A percentile compares a stretch with the other conserved stretches of the same genome.
phyloP scores from a whole-genome alignment of 176 grass and related monocot species.

The Paspalum vaginatum region DNA sequence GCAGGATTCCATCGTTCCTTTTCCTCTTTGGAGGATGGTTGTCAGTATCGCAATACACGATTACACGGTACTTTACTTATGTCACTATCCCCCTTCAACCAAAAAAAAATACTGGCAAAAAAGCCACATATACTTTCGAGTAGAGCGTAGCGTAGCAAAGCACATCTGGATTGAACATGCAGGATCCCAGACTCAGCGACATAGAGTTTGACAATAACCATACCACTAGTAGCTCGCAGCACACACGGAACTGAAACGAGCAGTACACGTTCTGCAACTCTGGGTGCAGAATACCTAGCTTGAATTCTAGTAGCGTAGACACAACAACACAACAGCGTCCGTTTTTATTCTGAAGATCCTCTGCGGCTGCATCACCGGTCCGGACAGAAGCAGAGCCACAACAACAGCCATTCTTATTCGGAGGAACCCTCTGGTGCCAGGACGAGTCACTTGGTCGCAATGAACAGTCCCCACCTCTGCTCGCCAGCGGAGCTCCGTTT shows the following conservation, averaged over 20 bases:
- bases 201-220: not conserved
- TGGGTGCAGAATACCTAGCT: constrained; percentile 4
- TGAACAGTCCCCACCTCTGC: constrained; percentile 92
- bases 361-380: constrained; percentile 38
- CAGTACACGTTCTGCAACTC: not conserved
- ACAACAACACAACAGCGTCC: constrained; percentile 18
- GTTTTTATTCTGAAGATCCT: constrained; percentile 31
- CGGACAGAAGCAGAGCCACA: not conserved
- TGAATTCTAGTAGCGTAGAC: not conserved
- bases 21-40: not conserved
- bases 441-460: constrained; percentile 68
- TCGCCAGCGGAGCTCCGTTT: constrained; percentile 76
- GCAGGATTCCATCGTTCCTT: not conserved
- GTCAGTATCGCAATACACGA: no score
- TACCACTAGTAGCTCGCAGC: not conserved
- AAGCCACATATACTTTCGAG: not conserved
- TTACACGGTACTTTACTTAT: no score
- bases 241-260: not conserved
- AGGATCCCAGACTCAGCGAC: not conserved
- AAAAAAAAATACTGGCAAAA: not conserved
- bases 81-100: no score
- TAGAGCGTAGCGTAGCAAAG: not conserved
- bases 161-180: not conserved
- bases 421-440: not conserved
- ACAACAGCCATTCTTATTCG: constrained; percentile 12